phyloP scores from a whole-genome alignment of 371 early-diverging fungal species.

The Gilbertella persicaria region DNA sequence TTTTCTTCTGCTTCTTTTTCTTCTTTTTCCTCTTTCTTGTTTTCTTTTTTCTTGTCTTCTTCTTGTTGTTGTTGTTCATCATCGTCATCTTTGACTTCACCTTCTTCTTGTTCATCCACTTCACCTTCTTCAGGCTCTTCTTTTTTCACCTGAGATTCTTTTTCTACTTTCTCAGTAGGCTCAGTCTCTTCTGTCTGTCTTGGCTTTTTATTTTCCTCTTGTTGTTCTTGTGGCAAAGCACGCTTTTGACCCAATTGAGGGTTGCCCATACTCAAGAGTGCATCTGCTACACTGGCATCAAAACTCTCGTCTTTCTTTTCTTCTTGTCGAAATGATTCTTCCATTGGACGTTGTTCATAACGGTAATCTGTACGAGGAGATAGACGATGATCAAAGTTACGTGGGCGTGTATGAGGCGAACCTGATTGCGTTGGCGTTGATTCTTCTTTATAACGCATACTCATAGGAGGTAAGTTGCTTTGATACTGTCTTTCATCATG shows the following conservation, averaged over 20 bases:
- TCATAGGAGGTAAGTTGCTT: constrained; percentile 30
- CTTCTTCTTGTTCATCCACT: constrained; percentile 23
- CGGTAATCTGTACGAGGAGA: constrained; percentile 21
- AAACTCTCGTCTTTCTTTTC: constrained; percentile 20
- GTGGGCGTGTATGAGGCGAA: constrained; percentile 17
- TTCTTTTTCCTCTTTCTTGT: background rate
- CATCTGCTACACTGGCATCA: constrained; percentile 38
- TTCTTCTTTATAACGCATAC: constrained; percentile 20
- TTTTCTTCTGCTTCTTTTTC: background rate
- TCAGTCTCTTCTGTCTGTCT: background rate
- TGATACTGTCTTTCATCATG: constrained; percentile 28
- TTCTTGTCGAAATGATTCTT: background rate
- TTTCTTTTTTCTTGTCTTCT: background rate
- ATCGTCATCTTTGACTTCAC: constrained; percentile 21
- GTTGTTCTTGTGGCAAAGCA: constrained; percentile 6
- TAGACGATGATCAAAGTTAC: constrained; percentile 16
- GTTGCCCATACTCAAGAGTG: constrained; percentile 32
- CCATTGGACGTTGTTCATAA: constrained; percentile 20
- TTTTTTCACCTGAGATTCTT: constrained; percentile 8
- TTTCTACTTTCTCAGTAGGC: background rate
- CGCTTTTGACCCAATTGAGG: constrained; percentile 30
- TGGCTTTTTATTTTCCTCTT: constrained; percentile 2
- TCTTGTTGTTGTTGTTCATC: background rate
- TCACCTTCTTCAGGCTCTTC: constrained; percentile 19
- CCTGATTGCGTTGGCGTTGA: constrained; percentile 1